phyloP scores from a whole-genome alignment of 805 yeast genomes.

The Starmerella kuoi region DNA sequence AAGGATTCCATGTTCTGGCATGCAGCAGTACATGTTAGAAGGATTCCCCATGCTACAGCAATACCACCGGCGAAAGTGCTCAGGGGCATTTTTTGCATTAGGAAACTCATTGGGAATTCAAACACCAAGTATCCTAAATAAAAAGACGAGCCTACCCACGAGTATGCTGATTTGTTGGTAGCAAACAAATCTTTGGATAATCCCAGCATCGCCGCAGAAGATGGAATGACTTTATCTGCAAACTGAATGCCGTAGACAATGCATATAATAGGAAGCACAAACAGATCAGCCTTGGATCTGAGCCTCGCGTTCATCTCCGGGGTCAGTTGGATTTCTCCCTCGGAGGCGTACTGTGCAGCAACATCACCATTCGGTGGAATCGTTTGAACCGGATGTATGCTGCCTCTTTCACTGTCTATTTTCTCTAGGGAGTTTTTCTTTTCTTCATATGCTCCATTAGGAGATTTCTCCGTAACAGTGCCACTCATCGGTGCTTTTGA shows the following conservation, averaged over 20 bases:
- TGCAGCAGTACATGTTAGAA: slow-evolving; percentile 39
- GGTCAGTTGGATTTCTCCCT: slow-evolving; percentile 21
- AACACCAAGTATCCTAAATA: slow-evolving; percentile 51
- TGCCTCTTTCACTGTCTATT: neutral
- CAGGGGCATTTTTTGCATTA: slow-evolving; percentile 45
- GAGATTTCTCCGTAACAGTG: too few species aligned
- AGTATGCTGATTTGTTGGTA: slow-evolving; percentile 10
- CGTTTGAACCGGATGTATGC: neutral
- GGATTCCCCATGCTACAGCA: slow-evolving; percentile 47
- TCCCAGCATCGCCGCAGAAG: slow-evolving; percentile 1
- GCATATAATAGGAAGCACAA: slow-evolving; percentile 6
- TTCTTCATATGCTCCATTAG: too few species aligned
- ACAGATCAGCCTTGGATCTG: slow-evolving; percentile 8
- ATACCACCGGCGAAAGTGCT: slow-evolving; percentile 38
- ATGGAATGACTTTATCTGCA: slow-evolving; percentile 13
- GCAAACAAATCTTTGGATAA: slow-evolving; percentile 3
- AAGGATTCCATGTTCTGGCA: slow-evolving; percentile 36
- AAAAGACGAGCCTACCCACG: slow-evolving; percentile 44
- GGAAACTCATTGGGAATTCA: slow-evolving; percentile 37
- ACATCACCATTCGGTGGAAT: slow-evolving; percentile 1
- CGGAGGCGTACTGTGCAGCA: slow-evolving; percentile 3
- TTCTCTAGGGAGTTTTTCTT: too few species aligned
- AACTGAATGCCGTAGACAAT: slow-evolving; percentile 14
- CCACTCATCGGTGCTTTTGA: too few species aligned
- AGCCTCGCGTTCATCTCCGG: slow-evolving; percentile 12